These are phyloP conservation scores for Chytriomyces sp. DNA, from an alignment of 192 early-diverging fungal genomes.

Conservation along the genomic window DNA sequence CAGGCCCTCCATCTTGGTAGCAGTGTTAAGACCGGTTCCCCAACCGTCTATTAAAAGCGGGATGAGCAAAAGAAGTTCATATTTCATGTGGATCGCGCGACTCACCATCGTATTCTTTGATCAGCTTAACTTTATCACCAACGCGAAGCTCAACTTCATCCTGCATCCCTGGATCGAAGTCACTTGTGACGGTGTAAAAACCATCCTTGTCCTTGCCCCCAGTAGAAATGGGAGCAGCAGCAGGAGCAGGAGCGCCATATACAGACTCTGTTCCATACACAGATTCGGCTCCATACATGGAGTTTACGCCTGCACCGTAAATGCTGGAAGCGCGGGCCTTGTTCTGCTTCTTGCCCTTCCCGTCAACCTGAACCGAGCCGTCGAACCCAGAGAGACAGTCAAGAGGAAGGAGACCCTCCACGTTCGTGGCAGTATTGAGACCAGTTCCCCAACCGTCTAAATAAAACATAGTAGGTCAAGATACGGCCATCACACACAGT, in stretches of 20 bases:
- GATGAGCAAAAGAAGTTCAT: neutral
- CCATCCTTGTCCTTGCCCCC: neutral
- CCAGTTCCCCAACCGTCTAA: slow-evolving; percentile 20
- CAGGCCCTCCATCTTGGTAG: slow-evolving; percentile 12
- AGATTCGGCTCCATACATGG: slow-evolving; percentile 16
- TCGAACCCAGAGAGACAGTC: slow-evolving; percentile 17
- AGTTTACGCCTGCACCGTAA: neutral
- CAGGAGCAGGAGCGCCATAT: neutral
- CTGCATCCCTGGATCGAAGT: neutral
- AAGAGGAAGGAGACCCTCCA: slow-evolving; percentile 7
- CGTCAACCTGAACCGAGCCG: neutral
- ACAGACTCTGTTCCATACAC: neutral
- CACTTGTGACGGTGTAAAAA: neutral
- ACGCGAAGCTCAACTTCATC: too few species aligned
- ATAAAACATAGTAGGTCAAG: neutral
- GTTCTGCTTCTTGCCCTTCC: slow-evolving; percentile 12
- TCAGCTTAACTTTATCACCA: neutral
- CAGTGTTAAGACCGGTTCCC: slow-evolving; percentile 15
- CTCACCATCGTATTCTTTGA: neutral
- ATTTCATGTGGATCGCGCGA: too few species aligned
- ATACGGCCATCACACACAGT: neutral
- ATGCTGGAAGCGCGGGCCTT: neutral
- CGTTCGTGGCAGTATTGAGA: neutral
- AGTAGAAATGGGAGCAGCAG: too few species aligned
- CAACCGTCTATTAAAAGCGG: slow-evolving; percentile 14